Percentiles rank a stretch among this genome's conserved stretches.
phyloP scores from a whole-genome alignment of 2,329 filamentous ascomycete genomes.

The Fusarium lyarnte region DNA sequence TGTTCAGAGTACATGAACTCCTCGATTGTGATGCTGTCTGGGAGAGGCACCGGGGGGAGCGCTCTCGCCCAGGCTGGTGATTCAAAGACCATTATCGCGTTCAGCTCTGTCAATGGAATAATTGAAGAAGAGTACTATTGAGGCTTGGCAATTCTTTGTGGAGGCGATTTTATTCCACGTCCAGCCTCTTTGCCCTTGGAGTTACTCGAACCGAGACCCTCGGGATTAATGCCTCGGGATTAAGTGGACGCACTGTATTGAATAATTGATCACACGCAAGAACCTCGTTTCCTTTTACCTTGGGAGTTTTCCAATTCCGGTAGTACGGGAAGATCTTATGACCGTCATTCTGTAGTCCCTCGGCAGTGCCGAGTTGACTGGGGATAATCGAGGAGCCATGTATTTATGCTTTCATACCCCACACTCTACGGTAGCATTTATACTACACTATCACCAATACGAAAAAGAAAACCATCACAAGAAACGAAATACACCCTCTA shows the following conservation, averaged over 20 bases:
- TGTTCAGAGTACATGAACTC: not conserved
- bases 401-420: not conserved
- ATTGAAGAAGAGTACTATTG: not conserved
- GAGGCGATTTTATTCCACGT: not conserved
- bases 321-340: not conserved
- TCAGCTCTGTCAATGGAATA: too few relatives aligned
- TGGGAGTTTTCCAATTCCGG: not conserved
- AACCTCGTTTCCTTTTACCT: not conserved
- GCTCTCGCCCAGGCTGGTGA: not conserved
- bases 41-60: not conserved
- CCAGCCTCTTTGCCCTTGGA: not conserved
- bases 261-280: fast-evolving
- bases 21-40: not conserved
- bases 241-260: not conserved
- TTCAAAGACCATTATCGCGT: not conserved
- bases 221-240: not conserved
- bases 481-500: fast-evolving
- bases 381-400: not conserved
- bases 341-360: not conserved
- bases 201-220: not conserved
- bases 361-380: not conserved
- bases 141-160: fast-evolving
- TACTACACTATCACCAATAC: not conserved
- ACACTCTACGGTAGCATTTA: not conserved
- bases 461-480: not conserved